Base-by-base conservation (phyloP, 2,329 filamentous ascomycete species). In the Lecanicillium sp. region DNA sequence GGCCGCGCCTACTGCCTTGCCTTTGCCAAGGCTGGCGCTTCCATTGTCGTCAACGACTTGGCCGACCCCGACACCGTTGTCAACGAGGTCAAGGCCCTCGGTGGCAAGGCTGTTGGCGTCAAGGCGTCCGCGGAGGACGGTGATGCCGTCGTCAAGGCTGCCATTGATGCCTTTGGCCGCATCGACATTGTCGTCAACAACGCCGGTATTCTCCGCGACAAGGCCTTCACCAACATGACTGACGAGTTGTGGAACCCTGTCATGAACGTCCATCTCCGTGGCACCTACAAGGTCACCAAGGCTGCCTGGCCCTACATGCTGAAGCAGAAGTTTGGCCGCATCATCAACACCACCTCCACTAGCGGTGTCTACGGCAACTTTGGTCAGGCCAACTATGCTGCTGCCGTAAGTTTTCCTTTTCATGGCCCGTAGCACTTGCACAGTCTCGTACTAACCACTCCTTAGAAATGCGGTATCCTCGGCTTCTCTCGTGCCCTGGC, bases 301-400 rank as follows among this genome's bases (percentile, higher is more conserved):
- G 92, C 92, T 45, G 92, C 92, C 15, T 98, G 90, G 88, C 92
- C 92, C 36, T 85, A 94, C 65, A 86, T 98, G 73, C 74, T 97
- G 37, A 95, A 96, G 76, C 92, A 98, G 65, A 97, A 96, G 74
- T 98, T 96, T 56, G 92, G 92, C 50, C 87, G 92, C 55, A 80
- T 98, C 45, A 74, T 98, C 57, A 98, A 98, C 74, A 98, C 92
- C 34, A 92, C 92, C 29, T 94, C 87, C 27, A 97, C 92, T 35
- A 94, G 85, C 53, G 92, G 92, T 65, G 94, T 98, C 63, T 98
- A 98, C 61, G 92, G 92, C 52, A 98, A 96, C 76, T 98, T 98
- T 60, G 92, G 92, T 46, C 92, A 98, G 67, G 87, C 90, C 55
- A 98, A 98, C 74, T 98, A 98, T 64, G 77, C 92, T 46, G 87